These are phyloP conservation scores for Rubroboletus pulcherrimus DNA, from an alignment of 768 basidiomycete species.

Conservation along the genomic window DNA sequence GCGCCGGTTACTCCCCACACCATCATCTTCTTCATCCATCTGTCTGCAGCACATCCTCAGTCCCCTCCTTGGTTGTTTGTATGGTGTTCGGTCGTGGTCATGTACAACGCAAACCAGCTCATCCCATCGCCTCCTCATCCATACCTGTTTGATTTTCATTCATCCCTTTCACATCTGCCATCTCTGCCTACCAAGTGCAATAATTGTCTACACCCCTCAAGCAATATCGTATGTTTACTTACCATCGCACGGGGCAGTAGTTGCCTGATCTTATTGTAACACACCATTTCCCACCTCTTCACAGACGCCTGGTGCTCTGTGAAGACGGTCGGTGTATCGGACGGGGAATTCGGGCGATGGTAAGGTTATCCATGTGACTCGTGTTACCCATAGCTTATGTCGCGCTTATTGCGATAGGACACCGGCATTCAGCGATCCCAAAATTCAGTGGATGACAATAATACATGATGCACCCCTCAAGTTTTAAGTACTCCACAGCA, in stretches of 20 bases:
- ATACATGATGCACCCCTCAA: background rate
- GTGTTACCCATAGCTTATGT: background rate
- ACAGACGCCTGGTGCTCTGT: conserved; percentile 12
- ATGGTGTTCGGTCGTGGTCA: conserved; percentile 35
- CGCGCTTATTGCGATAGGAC: conserved; percentile 1
- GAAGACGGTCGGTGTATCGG: conserved; percentile 1
- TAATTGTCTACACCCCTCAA: conserved; percentile 26
- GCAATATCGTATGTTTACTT: conserved; percentile 31
- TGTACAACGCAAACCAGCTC: conserved; percentile 35
- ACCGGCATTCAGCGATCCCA: background rate
- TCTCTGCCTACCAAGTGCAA: conserved; percentile 28
- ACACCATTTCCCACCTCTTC: conserved; percentile 10
- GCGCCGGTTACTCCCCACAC: conserved; percentile 18
- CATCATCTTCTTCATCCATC: conserved; percentile 23
- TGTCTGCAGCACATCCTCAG: conserved; percentile 21
- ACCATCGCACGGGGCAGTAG: conserved; percentile 14
- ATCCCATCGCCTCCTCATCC: conserved; percentile 26
- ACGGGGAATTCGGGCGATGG: conserved; percentile 6
- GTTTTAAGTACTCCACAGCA: conserved; percentile 13
- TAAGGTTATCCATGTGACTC: conserved; percentile 3
- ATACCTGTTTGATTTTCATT: conserved; percentile 28
- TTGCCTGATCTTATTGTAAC: conserved; percentile 21
- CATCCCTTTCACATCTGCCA: conserved; percentile 18
- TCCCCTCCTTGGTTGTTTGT: conserved; percentile 33
- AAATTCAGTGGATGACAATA: background rate